These are phyloP conservation scores for Cercospora beticola DNA, from an alignment of 2,329 filamentous ascomycete species.

Conservation along the genomic window DNA sequence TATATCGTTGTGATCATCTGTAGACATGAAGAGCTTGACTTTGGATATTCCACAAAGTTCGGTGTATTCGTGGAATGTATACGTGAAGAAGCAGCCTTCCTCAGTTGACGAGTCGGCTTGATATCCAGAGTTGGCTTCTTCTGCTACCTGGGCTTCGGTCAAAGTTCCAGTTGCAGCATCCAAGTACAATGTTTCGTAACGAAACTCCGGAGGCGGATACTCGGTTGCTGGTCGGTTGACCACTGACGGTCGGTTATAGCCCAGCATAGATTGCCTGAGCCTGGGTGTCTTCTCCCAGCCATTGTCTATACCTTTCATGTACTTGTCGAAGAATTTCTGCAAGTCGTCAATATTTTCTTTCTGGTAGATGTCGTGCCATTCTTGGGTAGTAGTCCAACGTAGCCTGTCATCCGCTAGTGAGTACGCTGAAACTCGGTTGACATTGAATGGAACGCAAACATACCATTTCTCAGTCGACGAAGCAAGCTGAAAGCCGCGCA, in stretches of 20 bases:
- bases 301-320: conserved; percentile 47
- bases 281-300: conserved; percentile 51
- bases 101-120: neutral
- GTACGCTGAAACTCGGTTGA: neutral
- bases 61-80: conserved; percentile 43
- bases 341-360: conserved; percentile 41
- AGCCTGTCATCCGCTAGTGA: conserved; percentile 22
- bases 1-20: conserved; percentile 21
- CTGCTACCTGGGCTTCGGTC: neutral
- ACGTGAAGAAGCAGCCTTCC: conserved; percentile 35
- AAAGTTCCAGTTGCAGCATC: neutral
- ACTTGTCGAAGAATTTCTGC: conserved; percentile 48
- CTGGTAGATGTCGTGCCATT: conserved; percentile 48
- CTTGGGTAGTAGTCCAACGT: conserved; percentile 43
- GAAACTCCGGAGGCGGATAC: neutral
- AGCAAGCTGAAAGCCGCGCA: conserved; percentile 41
- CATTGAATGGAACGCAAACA: neutral
- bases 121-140: conserved; percentile 1
- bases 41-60: conserved; percentile 49
- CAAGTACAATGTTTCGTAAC: neutral
- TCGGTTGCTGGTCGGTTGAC: neutral
- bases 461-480: conserved; percentile 44
- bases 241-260: conserved; percentile 4
- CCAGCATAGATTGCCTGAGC: conserved; percentile 40
- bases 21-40: conserved; percentile 46